phyloP scores from a whole-genome alignment of 805 yeast species.

The Saturnispora hagleri region DNA sequence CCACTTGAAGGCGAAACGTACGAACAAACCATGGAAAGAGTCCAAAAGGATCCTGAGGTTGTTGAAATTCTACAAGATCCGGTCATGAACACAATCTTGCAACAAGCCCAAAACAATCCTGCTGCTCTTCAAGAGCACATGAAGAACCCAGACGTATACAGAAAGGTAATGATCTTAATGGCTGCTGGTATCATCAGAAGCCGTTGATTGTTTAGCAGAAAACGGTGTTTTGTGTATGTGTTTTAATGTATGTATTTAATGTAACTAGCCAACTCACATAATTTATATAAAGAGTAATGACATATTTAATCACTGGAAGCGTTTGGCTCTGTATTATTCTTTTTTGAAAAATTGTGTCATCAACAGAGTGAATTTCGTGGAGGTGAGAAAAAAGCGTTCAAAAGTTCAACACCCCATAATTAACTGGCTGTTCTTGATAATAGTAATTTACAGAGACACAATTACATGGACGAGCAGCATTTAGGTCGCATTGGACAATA shows the following conservation, averaged over 20 bases:
- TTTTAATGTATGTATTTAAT: background rate
- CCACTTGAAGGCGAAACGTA: slow-evolving; percentile 83
- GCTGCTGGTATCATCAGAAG: slow-evolving; percentile 97
- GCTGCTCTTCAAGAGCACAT: slow-evolving; percentile 96
- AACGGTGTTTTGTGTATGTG: background rate
- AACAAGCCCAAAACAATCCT: slow-evolving; percentile 91
- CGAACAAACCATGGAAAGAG: slow-evolving; percentile 88
- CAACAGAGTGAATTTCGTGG: slow-evolving; percentile 11
- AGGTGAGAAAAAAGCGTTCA: slow-evolving; percentile 14
- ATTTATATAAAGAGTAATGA: background rate
- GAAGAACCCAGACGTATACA: slow-evolving; percentile 88
- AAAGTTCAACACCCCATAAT: slow-evolving; percentile 5
- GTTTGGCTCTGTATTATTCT: background rate
- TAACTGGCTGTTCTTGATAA: slow-evolving; percentile 9
- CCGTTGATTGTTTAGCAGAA: slow-evolving; percentile 2
- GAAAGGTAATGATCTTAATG: slow-evolving; percentile 78
- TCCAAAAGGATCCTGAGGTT: slow-evolving; percentile 89
- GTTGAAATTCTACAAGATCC: slow-evolving; percentile 86
- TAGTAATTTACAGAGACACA: background rate
- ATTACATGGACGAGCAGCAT: slow-evolving; percentile 9
- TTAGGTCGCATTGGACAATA: slow-evolving; percentile 69
- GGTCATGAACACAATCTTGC: slow-evolving; percentile 89
- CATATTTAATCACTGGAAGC: background rate
- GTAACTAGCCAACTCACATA: background rate
- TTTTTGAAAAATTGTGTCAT: background rate